Conservation (phyloP, 148 eudicot genomes). For the Diospyros lotus region DNA sequence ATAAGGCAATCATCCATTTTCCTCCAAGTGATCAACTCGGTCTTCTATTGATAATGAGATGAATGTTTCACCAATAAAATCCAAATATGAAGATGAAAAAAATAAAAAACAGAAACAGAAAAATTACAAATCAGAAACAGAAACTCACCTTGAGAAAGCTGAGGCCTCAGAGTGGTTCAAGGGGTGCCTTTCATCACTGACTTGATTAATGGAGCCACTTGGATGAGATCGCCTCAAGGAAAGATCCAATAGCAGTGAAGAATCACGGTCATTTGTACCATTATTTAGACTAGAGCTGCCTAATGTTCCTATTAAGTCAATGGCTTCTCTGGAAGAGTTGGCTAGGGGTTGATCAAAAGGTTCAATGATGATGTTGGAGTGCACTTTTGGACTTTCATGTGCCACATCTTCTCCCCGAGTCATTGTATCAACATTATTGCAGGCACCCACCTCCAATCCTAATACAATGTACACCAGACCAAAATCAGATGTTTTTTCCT, state of each 20-base stretch:
- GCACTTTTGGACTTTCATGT: slow-evolving; percentile 18
- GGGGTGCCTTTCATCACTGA: slow-evolving; percentile 33
- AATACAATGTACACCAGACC: slow-evolving; percentile 7
- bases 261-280: slow-evolving; percentile 35
- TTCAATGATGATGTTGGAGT: slow-evolving; percentile 21
- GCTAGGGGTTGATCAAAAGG: slow-evolving; percentile 18
- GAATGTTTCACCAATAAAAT: not conserved
- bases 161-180: slow-evolving; percentile 81
- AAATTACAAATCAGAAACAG: not conserved
- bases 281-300: slow-evolving; percentile 29
- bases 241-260: slow-evolving; percentile 62
- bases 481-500: not conserved
- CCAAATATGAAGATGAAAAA: not conserved
- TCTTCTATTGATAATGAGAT: not conserved
- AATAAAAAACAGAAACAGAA: not conserved
- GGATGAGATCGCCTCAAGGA: slow-evolving; percentile 62
- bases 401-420: slow-evolving; percentile 26
- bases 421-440: slow-evolving; percentile 20
- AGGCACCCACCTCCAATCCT: slow-evolving; percentile 29
- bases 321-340: slow-evolving; percentile 51
- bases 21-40: not conserved
- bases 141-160: slow-evolving; percentile 73
- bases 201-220: slow-evolving; percentile 36
- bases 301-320: slow-evolving; percentile 80
- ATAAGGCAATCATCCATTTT: not conserved